Base-by-base conservation (phyloP, 805 yeast species). In the Lipomyces orientalis region DNA sequence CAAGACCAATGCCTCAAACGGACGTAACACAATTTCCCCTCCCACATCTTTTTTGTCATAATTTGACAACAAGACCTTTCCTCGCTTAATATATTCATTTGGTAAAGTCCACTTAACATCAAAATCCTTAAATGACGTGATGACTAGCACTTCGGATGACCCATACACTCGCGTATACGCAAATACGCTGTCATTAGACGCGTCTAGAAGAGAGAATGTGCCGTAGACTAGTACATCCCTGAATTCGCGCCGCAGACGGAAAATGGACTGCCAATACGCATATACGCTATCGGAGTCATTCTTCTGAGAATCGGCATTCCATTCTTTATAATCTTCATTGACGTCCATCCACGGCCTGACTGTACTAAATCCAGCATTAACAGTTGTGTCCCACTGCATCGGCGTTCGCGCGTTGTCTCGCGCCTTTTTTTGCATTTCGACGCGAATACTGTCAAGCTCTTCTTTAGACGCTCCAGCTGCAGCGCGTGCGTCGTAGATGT, bases 391-490 rank as follows among this genome's bases (percentile, higher is more conserved):
- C 87, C 87, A 84, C 71, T 83, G 87, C 66, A 85, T 83, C 25
- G 87, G 87, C 29, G 85, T 79, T 76, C 87, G 80, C 10, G 85
- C 81, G 70, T 84, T 80, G 71, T 85, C 87, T 73, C 87, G 79
- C 14, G 86, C 83, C 84, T 65, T 79, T 76, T 65, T 75, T 73
- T 54, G 71, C 71, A 7, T 78, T 80, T 68, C 61, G 4, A 16
- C 9, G 6, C 10, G 22, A 25, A 25, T 4, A 43, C 12, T 25
- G 22, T 52, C 25, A n/a, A 63, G 52, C 19, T 6, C 34, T 1
- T 58, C 64, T 19, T 52, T 39, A n/a, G 19, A 49, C 8, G 25
- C 62, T 51, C 54, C 54, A 9, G 29, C 29, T 5, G 29, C 54
- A 12, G 14, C 54, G 5, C 5, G 59, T 31, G 8, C 61, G 19